Evolutionary conservation across 805 yeast species (phyloP).

Genomic region (Hanseniaspora osmophila): DNA sequence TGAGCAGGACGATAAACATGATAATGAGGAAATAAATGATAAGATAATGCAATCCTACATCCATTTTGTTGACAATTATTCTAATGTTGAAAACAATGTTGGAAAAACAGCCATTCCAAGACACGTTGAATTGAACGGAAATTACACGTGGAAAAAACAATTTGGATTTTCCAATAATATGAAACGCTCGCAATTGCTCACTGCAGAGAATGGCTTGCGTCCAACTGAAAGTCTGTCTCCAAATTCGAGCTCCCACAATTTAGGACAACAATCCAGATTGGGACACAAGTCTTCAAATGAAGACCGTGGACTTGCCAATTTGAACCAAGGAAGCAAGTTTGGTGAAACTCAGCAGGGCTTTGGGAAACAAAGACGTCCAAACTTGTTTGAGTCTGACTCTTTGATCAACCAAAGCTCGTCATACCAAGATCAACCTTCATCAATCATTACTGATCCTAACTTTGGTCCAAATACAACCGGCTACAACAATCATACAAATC

Average conservation of each 20-base stretch:
- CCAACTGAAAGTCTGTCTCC: background rate
- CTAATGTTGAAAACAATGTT: conserved; percentile 27
- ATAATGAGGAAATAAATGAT: conserved; percentile 39
- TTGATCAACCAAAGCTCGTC: background rate
- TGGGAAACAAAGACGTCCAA: background rate
- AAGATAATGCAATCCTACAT: conserved; percentile 87
- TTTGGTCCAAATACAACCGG: background rate
- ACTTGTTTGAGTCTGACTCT: background rate
- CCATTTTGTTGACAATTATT: conserved; percentile 78
- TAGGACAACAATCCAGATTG: background rate
- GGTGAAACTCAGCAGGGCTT: no score
- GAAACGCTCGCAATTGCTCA: background rate
- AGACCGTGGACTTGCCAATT: no score
- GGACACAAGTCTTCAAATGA: background rate
- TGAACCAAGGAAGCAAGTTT: no score
- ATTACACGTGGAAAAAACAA: conserved; percentile 24
- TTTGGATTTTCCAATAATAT: conserved; percentile 18
- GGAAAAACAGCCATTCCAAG: conserved; percentile 21
- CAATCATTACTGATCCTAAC: background rate
- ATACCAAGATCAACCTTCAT: background rate
- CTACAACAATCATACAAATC: background rate
- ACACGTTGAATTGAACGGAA: conserved; percentile 8
- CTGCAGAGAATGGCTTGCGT: background rate
- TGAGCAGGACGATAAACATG: conserved; percentile 10
- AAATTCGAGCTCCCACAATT: background rate